A percentile compares a stretch with the other conserved stretches of the same genome.
Conservation (phyloP, 345 rosid species). For the Barbarea vulgaris region DNA sequence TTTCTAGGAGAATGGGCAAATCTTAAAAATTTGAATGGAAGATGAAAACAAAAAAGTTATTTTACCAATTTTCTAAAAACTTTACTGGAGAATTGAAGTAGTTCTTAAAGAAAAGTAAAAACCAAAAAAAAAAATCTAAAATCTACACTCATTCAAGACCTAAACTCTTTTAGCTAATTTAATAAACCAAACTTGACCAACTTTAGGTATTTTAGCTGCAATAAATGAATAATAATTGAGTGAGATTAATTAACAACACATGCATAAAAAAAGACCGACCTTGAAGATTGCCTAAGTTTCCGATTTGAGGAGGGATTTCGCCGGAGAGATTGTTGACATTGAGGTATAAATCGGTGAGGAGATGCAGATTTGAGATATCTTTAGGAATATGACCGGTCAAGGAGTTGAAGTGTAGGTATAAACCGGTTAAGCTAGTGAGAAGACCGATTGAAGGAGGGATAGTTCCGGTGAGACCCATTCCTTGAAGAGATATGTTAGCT, state of each 20-base stretch:
- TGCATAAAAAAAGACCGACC: slow-evolving; percentile 50
- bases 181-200: slow-evolving; percentile 24
- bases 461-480: slow-evolving; percentile 78
- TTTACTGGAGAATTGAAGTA: background rate
- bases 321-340: slow-evolving; percentile 87
- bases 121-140: background rate
- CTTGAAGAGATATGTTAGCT: slow-evolving; percentile 86
- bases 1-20: background rate
- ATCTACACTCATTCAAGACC: background rate
- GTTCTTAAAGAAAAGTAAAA: background rate
- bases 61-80: background rate
- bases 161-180: background rate
- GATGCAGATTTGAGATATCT: slow-evolving; percentile 64
- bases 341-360: slow-evolving; percentile 77
- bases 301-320: slow-evolving; percentile 69
- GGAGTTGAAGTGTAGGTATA: slow-evolving; percentile 88
- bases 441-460: slow-evolving; percentile 76
- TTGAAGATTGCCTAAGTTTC: slow-evolving; percentile 77
- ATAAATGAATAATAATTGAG: slow-evolving; percentile 22
- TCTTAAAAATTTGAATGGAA: background rate
- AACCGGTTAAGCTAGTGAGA: slow-evolving; percentile 77
- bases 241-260: slow-evolving; percentile 24
- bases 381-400: slow-evolving; percentile 72
- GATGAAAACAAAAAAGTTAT: background rate
- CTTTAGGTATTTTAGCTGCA: slow-evolving; percentile 5